Base-by-base conservation (phyloP, 2,329 filamentous ascomycete species). In the Myriangium duriaei region DNA sequence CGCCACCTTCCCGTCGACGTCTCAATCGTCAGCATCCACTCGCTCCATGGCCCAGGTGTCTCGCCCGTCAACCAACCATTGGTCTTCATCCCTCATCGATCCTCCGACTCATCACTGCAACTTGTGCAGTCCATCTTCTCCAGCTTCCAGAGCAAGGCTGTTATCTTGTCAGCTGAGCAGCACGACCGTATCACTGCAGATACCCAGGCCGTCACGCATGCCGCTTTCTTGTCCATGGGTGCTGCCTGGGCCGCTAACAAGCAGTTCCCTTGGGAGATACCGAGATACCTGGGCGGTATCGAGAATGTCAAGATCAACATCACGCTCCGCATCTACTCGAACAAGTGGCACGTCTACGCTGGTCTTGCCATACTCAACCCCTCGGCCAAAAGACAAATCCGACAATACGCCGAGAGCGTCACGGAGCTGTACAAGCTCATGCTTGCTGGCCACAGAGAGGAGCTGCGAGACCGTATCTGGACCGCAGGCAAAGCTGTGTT, bases 281-380 rank as follows among this genome's bases (percentile, higher is more conserved):
- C 79, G n/a, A 85, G 91, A 45, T 98, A 96, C 60, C 76, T 95
- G 3, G 91, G 91, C 42, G 92, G 91, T 37, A 93, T 98, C 52
- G 91, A 98, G 61, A 98, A 98, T 59, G 88, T 96, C 51, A 98
- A 98, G 65, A 94, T 96, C 66, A 98, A 98, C 64, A 78, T 96
- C 49, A 96, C 86, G 49, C 68, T 98, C 48, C 86, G 91, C 50
- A 96, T 98, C 63, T 98, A 96, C 65, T 79, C 81, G 43, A 93
- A 95, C 61, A 98, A 96, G 61, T 98, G 92, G 92, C 92, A 98
- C 65, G 91, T 98, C 41, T 98, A 98, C 59, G 91, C 91, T 13
- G 91, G 91, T 0, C 78, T 98, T 6, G 91, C 92, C 9, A 98
- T 98, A 54, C 72, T 98, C 42, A 98, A 98, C 58, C 91, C 91